Evolutionary conservation across 768 basidiomycete genomes (phyloP).

Genomic region (Hortiboletus campestris): DNA sequence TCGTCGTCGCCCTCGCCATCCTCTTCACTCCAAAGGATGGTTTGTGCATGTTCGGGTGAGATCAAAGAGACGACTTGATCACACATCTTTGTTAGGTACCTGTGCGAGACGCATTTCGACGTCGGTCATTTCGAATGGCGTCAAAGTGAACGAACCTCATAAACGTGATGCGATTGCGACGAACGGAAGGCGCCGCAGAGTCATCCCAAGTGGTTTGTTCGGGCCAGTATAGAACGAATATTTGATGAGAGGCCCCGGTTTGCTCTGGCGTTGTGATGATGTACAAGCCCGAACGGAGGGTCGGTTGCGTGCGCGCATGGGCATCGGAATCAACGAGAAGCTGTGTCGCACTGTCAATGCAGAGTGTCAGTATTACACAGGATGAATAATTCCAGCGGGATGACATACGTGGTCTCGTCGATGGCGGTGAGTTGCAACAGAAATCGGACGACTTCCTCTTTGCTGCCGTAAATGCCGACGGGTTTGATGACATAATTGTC

Average conservation of each 20-base stretch:
- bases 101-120: slow-evolving; percentile 12
- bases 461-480: slow-evolving; percentile 58
- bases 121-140: not conserved
- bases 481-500: slow-evolving; percentile 48
- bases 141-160: slow-evolving; percentile 46
- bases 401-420: slow-evolving; percentile 40
- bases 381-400: not conserved
- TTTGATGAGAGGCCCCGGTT: slow-evolving; percentile 10
- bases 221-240: slow-evolving; percentile 61
- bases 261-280: slow-evolving; percentile 10
- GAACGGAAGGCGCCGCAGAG: slow-evolving; percentile 40
- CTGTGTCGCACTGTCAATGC: slow-evolving; percentile 6
- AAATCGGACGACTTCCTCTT: slow-evolving; percentile 47
- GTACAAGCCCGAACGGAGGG: slow-evolving; percentile 24
- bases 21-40: slow-evolving; percentile 45
- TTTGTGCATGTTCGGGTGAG: slow-evolving; percentile 44
- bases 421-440: slow-evolving; percentile 37
- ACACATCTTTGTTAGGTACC: slow-evolving; percentile 58
- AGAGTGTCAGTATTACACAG: not conserved
- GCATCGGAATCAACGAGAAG: slow-evolving; percentile 15
- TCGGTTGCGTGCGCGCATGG: slow-evolving; percentile 1
- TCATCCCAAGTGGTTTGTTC: slow-evolving; percentile 61
- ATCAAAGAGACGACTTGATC: slow-evolving; percentile 55
- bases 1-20: slow-evolving; percentile 28
- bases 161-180: slow-evolving; percentile 56